A percentile compares a stretch with the other conserved stretches of the same genome.
Evolutionary conservation across 768 basidiomycete species (phyloP).

Genomic region (Mycena alexandri): DNA sequence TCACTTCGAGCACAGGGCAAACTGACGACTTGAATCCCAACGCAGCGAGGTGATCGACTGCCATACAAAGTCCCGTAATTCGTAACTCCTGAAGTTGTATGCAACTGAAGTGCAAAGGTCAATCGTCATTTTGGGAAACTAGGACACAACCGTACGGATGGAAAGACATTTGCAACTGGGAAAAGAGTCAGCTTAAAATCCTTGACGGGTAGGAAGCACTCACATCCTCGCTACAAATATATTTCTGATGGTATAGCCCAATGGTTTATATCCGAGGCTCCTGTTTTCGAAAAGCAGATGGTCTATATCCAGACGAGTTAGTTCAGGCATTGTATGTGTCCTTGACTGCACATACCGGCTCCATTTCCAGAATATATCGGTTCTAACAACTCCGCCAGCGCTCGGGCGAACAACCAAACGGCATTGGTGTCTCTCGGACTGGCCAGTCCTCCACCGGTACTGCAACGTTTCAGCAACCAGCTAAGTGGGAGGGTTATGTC

Average conservation of each 20-base stretch:
- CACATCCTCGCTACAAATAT: slow-evolving; percentile 63
- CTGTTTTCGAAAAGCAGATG: slow-evolving; percentile 46
- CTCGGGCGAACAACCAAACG: slow-evolving; percentile 36
- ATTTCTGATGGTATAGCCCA: slow-evolving; percentile 42
- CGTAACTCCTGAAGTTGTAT: slow-evolving; percentile 18
- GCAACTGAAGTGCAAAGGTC: slow-evolving; percentile 3
- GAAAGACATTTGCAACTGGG: slow-evolving; percentile 59
- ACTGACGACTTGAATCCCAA: slow-evolving; percentile 15
- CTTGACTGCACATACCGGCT: slow-evolving; percentile 39
- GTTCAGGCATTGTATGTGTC: not conserved
- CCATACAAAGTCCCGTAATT: slow-evolving; percentile 2
- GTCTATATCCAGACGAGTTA: slow-evolving; percentile 27
- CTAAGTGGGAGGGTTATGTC: slow-evolving; percentile 65
- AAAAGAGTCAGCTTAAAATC: slow-evolving; percentile 46
- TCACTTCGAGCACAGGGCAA: slow-evolving; percentile 15
- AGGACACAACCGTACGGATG: slow-evolving; percentile 44
- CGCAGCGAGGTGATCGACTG: slow-evolving; percentile 20
- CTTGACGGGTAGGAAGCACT: slow-evolving; percentile 38
- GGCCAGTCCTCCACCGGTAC: slow-evolving; percentile 21
- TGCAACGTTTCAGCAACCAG: slow-evolving; percentile 58
- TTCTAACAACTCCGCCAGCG: slow-evolving; percentile 44
- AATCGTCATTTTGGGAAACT: not conserved
- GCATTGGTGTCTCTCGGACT: slow-evolving; percentile 18
- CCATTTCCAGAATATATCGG: slow-evolving; percentile 35
- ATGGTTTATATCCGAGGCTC: slow-evolving; percentile 27